Evolutionary conservation across 2,329 filamentous ascomycete species (phyloP), one percentile per base, ranked within the genome.

Genomic region (Clonostachys byssicola): DNA sequence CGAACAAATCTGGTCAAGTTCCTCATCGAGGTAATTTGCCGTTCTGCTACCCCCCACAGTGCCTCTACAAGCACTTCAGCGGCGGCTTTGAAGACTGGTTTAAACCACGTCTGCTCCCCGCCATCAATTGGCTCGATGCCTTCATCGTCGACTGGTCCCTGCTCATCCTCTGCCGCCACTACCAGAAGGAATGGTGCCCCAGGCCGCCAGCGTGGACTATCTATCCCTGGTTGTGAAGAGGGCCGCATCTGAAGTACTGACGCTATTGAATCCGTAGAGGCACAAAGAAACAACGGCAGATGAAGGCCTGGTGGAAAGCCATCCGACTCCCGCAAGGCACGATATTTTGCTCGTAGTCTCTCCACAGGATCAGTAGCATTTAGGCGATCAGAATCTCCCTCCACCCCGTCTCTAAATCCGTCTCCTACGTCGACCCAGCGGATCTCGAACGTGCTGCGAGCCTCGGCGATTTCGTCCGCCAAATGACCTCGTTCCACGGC

Each of bases 11-110:
- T 39, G 8, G 36, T n/a, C 14, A 39, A 12, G 7, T 18, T 39
- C 3, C 17, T n/a, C 36, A n/a, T n/a, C 14, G 36, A 18, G 14
- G 45, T 44, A 6, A 44, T 18, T 39, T 13, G 20, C 20, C 39
- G 10, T 12, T 46, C 51, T 20, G 52, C 30, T 17, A 46, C 40
- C 20, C 38, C 23, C 53, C 53, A 54, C 14, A 55, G 46, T 40
- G 50, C 49, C 34, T 51, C 45, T n/a, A 44, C 38, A 5, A 56
- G 36, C 18, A 55, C 43, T 45, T 56, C 54, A n/a, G 46, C 46
- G 10, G 54, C 47, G 20, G 52, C 53, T 40, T 52, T 52, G 41
- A 56, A 55, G 12, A 55, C 51, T 16, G 51, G 41, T 42, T 54
- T 51, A 46, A 39, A 39, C 36, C 36, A 39, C 2, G 7, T 5